Percentiles rank a stretch among this genome's conserved stretches.
phyloP scores from a whole-genome alignment of 805 yeast genomes.

The Myxozyma udenii region DNA sequence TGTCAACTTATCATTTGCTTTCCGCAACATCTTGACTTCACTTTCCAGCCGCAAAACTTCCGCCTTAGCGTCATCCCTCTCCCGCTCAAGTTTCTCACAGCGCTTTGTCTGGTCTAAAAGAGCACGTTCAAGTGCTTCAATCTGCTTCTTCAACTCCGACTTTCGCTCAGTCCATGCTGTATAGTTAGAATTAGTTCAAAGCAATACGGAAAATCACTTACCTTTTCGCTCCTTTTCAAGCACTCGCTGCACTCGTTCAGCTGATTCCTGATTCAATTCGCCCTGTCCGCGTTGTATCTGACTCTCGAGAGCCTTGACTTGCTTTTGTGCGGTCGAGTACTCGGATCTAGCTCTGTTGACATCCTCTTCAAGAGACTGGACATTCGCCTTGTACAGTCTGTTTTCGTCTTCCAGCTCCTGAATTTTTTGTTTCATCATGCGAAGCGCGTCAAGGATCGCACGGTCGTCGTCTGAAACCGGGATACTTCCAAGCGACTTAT shows the following conservation, averaged over 20 bases:
- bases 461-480: constrained; percentile 29
- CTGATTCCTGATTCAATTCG: too few species aligned
- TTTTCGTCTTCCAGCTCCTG: constrained; percentile 22
- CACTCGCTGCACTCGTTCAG: constrained; percentile 10
- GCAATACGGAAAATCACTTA: not conserved
- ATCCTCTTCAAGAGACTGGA: constrained; percentile 11
- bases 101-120: constrained; percentile 6
- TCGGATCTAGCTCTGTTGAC: not conserved
- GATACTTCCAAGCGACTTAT: constrained; percentile 19
- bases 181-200: not conserved
- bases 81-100: constrained; percentile 16
- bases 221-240: constrained; percentile 21
- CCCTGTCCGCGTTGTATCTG: constrained; percentile 23
- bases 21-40: constrained; percentile 8
- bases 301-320: constrained; percentile 11
- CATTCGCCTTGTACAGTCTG: constrained; percentile 9
- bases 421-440: constrained; percentile 22
- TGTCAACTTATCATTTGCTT: constrained; percentile 5
- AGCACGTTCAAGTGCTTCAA: constrained; percentile 16
- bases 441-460: constrained; percentile 23
- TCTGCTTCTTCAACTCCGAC: constrained; percentile 4
- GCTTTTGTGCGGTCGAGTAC: constrained; percentile 5
- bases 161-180: constrained; percentile 19
- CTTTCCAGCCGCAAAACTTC: constrained; percentile 8
- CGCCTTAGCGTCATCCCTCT: constrained; percentile 17